Evolutionary conservation across 768 basidiomycete species (phyloP), one percentile per base, ranked within the genome.

Genomic region (Dioszegia aurantiaca): DNA sequence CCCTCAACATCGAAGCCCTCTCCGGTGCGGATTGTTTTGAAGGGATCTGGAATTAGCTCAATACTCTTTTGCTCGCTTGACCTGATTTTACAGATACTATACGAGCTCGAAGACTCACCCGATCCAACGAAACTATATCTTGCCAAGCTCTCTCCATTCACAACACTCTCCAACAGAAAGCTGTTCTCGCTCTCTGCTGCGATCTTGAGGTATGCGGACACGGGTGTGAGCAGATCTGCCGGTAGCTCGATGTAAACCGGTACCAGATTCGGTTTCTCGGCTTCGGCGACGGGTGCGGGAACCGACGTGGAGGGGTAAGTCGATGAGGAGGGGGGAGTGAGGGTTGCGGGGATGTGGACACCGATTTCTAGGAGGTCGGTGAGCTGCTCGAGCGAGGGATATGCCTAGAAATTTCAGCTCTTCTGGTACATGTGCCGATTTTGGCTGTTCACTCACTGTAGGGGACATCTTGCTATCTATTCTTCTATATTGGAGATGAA

Each of bases 81-180:
- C n/a, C n/a, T n/a, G n/a, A n/a, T n/a, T n/a, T n/a, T n/a, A n/a
- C n/a, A n/a, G 23, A 45, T 23, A 41, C 9, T 5, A 24, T 31
- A n/a, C 55, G 11, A 28, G 21, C 36, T 16, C 30, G 42, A n/a
- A 36, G 1, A 76, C 82, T 70, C 72, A 94, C 94, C 90, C 75
- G 92, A 86, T 37, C 95, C 95, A 60, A 99, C 87, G 78, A 97
- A 98, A 70, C 89, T 91, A 78, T 94, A 99, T 53, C 95, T 84
- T 31, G 88, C 92, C 46, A 94, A 80, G 73, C 85, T 89, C 80
- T 95, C 90, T 40, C 92, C 93, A 27, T 84, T 87, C 27, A 90
- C 81, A 42, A 98, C 87, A 44, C 90, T 92, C 77, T 99, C 95
- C 41, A 99, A 82, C 45, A 99, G 79, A 77, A 98, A 99, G 74